phyloP scores from a whole-genome alignment of 1,284 basidiomycete genomes.

The Singerocomus rubriflavus region DNA sequence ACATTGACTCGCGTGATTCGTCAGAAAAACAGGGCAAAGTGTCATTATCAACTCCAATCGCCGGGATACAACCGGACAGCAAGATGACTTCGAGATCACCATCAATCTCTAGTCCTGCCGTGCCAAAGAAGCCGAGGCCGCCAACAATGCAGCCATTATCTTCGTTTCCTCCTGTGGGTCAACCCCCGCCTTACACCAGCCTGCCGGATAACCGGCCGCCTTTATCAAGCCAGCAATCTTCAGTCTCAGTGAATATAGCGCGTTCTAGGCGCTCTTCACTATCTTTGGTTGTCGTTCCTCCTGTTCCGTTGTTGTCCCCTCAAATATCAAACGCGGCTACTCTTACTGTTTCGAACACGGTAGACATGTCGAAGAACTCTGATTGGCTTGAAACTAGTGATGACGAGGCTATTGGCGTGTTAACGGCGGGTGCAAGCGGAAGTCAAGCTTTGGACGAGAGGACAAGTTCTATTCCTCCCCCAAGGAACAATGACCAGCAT shows the following conservation, averaged over 20 bases:
- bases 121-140: constrained; percentile 31
- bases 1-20: constrained; percentile 38
- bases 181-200: constrained; percentile 33
- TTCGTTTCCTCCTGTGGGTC: constrained; percentile 20
- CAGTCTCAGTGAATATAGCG: constrained; percentile 30
- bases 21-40: constrained; percentile 45
- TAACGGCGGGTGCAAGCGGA: constrained; percentile 74
- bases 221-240: constrained; percentile 25
- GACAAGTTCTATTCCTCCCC: constrained; percentile 54
- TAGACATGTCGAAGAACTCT: constrained; percentile 49
- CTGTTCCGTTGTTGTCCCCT: constrained; percentile 40
- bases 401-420: constrained; percentile 77
- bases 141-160: constrained; percentile 36
- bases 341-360: constrained; percentile 1
- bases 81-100: constrained; percentile 43
- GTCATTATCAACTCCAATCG: constrained; percentile 45
- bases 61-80: constrained; percentile 30
- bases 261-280: constrained; percentile 39
- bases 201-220: constrained; percentile 19
- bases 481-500: constrained; percentile 18
- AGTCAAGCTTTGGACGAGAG: constrained; percentile 77
- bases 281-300: constrained; percentile 61
- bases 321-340: constrained; percentile 23
- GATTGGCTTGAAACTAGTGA: constrained; percentile 72
- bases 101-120: constrained; percentile 27